Evolutionary conservation across 169 alveolate genomes (phyloP).

Genomic region (Ichthyophthirius multifiliis): DNA sequence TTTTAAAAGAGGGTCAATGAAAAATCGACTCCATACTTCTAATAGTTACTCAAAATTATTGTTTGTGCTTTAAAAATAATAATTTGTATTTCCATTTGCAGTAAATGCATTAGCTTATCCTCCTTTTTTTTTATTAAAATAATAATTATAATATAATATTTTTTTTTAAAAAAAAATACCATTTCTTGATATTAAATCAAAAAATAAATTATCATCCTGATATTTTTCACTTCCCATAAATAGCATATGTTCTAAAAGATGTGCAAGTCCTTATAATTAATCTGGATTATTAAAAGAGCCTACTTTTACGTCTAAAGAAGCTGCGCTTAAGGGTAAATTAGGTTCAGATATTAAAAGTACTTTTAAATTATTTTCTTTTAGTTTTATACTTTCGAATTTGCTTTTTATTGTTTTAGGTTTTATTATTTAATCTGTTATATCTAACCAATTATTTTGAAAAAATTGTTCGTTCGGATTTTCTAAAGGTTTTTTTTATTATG

Average conservation of each 20-base stretch:
- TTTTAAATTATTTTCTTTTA: not conserved
- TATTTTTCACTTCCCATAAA: constrained; percentile 82
- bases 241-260: constrained; percentile 86
- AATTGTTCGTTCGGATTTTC: too few species aligned
- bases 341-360: not conserved
- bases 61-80: constrained; percentile 59
- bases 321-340: constrained; percentile 18
- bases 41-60: constrained; percentile 58
- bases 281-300: constrained; percentile 69
- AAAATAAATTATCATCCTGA: constrained; percentile 70
- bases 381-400: too few species aligned
- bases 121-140: constrained; percentile 52
- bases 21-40: constrained; percentile 72
- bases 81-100: constrained; percentile 49
- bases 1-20: constrained; percentile 68
- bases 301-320: constrained; percentile 69
- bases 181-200: constrained; percentile 23
- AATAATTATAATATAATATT: too few species aligned
- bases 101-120: constrained; percentile 80
- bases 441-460: too few species aligned
- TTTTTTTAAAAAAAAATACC: too few species aligned
- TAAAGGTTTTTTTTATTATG: too few species aligned
- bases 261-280: constrained; percentile 84
- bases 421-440: too few species aligned
- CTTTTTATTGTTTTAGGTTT: too few species aligned